A percentile compares a stretch with the other conserved stretches of the same genome.
These are phyloP conservation scores for Phytopythium litorale DNA, from an alignment of 352 stramenopile genomes.

Conservation along the genomic window DNA sequence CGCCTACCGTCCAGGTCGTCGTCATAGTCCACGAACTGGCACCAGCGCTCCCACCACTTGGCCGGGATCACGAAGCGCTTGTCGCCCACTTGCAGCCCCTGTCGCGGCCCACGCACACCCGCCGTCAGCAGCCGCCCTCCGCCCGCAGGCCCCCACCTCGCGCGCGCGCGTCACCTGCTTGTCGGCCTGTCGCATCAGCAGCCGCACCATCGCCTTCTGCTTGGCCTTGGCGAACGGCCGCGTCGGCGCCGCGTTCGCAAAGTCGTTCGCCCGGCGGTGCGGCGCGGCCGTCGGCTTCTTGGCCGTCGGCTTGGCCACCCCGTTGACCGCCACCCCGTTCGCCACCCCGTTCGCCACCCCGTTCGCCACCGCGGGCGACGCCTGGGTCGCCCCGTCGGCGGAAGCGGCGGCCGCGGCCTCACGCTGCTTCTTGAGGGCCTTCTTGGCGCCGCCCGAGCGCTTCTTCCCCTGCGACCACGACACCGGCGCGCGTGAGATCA, in stretches of 20 bases:
- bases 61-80: constrained; percentile 72
- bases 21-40: constrained; percentile 62
- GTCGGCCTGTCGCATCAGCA: constrained; percentile 58
- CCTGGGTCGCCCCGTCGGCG: constrained; percentile 1
- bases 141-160: background rate
- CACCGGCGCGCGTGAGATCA: background rate
- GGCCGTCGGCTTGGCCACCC: background rate
- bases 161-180: constrained; percentile 23
- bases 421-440: constrained; percentile 55
- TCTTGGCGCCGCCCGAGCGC: constrained; percentile 31
- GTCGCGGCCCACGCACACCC: background rate
- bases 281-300: background rate
- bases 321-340: constrained; percentile 2
- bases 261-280: constrained; percentile 4
- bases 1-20: constrained; percentile 15
- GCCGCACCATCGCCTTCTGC: constrained; percentile 48
- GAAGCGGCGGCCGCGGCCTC: constrained; percentile 9
- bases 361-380: constrained; percentile 3
- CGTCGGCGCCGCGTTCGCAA: constrained; percentile 8
- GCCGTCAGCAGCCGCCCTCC: background rate
- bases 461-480: constrained; percentile 29
- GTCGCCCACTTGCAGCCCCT: constrained; percentile 70
- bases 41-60: constrained; percentile 85
- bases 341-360: constrained; percentile 5
- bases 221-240: constrained; percentile 34